A percentile compares a stretch with the other conserved stretches of the same genome.
phyloP scores from a whole-genome alignment of 495 filamentous ascomycete genomes.

The Entonaema liquescens region DNA sequence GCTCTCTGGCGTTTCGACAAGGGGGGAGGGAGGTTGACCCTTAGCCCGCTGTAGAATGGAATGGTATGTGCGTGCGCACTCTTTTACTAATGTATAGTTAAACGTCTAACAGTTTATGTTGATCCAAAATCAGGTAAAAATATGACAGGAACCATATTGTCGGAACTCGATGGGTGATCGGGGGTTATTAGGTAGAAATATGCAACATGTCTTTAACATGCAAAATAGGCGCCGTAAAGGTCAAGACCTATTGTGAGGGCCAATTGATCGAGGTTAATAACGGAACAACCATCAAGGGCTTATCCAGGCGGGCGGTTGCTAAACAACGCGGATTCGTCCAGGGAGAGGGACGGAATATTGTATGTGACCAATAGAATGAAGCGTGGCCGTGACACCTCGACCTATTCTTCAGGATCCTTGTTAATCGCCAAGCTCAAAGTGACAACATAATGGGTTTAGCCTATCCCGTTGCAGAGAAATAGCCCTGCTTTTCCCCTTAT shows the following conservation, averaged over 20 bases:
- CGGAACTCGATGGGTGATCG: constrained; percentile 19
- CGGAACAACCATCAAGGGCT: constrained; percentile 29
- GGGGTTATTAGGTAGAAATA: constrained; percentile 34
- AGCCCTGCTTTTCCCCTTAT: constrained; percentile 22
- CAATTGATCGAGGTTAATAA: constrained; percentile 43
- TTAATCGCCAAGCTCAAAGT: constrained; percentile 17
- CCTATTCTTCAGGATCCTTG: constrained; percentile 7
- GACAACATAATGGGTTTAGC: constrained; percentile 26
- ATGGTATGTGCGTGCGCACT: constrained; percentile 10
- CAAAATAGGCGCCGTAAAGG: constrained; percentile 31
- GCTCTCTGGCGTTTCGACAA: constrained; percentile 55
- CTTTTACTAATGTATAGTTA: neutral
- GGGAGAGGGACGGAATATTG: constrained; percentile 22
- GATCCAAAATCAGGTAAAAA: constrained; percentile 15
- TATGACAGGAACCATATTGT: constrained; percentile 31
- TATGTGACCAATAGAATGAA: constrained; percentile 35
- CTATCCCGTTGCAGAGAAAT: constrained; percentile 36
- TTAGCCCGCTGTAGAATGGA: constrained; percentile 9
- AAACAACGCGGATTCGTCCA: constrained; percentile 45
- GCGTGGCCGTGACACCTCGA: constrained; percentile 37
- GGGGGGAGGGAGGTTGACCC: constrained; percentile 39
- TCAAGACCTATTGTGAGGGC: constrained; percentile 22
- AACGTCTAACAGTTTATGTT: constrained; percentile 8
- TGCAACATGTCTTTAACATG: constrained; percentile 31
- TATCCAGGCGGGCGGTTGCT: constrained; percentile 42